Percentiles rank a stretch among this genome's conserved stretches.
phyloP scores from a whole-genome alignment of 257 asterid species.

The Mentha longifolia region DNA sequence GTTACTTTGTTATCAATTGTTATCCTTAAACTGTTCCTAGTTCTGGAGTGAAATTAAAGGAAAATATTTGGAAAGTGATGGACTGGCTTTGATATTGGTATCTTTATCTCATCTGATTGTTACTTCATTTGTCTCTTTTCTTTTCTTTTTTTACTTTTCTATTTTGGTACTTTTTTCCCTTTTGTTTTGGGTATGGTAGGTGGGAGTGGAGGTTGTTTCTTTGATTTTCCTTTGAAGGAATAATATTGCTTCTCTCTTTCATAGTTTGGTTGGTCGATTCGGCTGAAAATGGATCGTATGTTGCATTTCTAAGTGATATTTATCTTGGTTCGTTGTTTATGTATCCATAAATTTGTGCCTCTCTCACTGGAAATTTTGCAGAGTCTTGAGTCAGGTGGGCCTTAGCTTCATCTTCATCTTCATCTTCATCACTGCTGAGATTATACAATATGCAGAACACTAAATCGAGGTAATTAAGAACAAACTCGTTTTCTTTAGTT shows the following conservation, averaged over 20 bases:
- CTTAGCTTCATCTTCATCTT: constrained; percentile 43
- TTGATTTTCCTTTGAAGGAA: constrained; percentile 84
- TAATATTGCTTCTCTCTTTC: constrained; percentile 49
- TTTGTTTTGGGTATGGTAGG: constrained; percentile 65
- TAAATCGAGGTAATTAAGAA: constrained; percentile 65
- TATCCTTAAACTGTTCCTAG: constrained; percentile 40
- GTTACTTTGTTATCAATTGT: constrained; percentile 38
- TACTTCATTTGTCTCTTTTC: constrained; percentile 34
- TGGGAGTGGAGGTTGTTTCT: constrained; percentile 94
- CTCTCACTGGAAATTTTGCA: constrained; percentile 48
- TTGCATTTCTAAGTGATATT: constrained; percentile 30
- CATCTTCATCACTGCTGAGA: constrained; percentile 31
- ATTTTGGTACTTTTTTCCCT: constrained; percentile 23
- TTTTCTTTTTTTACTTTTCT: not conserved
- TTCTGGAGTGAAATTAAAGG: constrained; percentile 66
- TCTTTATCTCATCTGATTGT: constrained; percentile 41
- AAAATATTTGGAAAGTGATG: constrained; percentile 47
- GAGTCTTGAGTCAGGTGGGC: constrained; percentile 60
- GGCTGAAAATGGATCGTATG: constrained; percentile 43
- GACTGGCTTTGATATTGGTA: constrained; percentile 46
- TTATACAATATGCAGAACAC: constrained; percentile 74
- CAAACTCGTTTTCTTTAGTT: not conserved
- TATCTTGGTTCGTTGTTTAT: constrained; percentile 37
- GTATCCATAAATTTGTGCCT: constrained; percentile 27
- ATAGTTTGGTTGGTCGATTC: constrained; percentile 37